A percentile compares a stretch with the other conserved stretches of the same genome.
Conservation (phyloP, 2,329 filamentous ascomycete genomes). For the Helicocarpus griseus region DNA sequence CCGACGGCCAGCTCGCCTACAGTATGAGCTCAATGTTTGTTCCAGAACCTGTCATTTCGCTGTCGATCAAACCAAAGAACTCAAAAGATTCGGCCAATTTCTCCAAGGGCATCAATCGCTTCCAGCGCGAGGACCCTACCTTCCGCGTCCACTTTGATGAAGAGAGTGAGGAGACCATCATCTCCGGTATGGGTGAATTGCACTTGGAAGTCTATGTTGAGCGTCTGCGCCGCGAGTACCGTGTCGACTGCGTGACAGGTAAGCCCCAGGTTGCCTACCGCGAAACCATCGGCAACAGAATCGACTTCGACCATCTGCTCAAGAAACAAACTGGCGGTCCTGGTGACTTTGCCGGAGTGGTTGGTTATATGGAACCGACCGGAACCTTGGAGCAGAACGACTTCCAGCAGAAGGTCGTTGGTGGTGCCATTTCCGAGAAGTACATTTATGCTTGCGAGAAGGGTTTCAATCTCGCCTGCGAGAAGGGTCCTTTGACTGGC, state of each 20-base stretch:
- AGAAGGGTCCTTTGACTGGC: slow-evolving; percentile 82
- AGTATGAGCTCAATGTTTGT: slow-evolving; percentile 97
- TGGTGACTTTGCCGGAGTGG: slow-evolving; percentile 88
- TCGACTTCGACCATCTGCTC: slow-evolving; percentile 84
- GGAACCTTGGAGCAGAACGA: slow-evolving; percentile 61
- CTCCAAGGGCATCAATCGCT: slow-evolving; percentile 96
- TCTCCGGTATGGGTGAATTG: slow-evolving; percentile 95
- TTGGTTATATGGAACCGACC: slow-evolving; percentile 83
- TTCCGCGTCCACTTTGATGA: slow-evolving; percentile 89
- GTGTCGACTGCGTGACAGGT: slow-evolving; percentile 89
- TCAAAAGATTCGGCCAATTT: slow-evolving; percentile 88
- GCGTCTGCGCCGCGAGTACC: slow-evolving; percentile 93
- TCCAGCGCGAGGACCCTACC: slow-evolving; percentile 95
- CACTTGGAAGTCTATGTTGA: slow-evolving; percentile 97
- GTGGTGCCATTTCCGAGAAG: slow-evolving; percentile 90
- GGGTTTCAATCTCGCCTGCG: slow-evolving; percentile 74
- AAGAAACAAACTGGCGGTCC: slow-evolving; percentile 94
- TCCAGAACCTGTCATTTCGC: slow-evolving; percentile 92
- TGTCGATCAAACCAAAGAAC: slow-evolving; percentile 93
- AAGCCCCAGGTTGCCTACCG: slow-evolving; percentile 95
- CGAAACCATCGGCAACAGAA: slow-evolving; percentile 73
- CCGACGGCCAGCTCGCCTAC: slow-evolving; percentile 83
- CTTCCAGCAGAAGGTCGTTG: slow-evolving; percentile 80
- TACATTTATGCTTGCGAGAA: slow-evolving; percentile 91
- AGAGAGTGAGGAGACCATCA: slow-evolving; percentile 93